A percentile compares a stretch with the other conserved stretches of the same genome.
These are phyloP conservation scores for Fusarium robinianum DNA, from an alignment of 2,329 filamentous ascomycete species.

Conservation along the genomic window DNA sequence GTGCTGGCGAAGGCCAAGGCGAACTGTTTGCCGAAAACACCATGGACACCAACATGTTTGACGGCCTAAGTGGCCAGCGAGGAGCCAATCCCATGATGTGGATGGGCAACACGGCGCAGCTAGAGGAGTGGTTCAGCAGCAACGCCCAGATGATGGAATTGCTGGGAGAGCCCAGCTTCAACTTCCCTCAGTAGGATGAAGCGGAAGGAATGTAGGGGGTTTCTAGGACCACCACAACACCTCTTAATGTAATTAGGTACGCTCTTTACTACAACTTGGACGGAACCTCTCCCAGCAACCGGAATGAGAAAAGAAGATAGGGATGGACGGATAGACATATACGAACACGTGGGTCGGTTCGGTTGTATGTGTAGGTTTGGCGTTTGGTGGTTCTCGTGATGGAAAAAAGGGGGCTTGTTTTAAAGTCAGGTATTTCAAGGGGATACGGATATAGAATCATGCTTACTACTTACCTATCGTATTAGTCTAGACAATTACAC, in stretches of 20 bases:
- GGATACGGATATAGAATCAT: too few relatives aligned
- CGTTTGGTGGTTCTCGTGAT: constrained; percentile 13
- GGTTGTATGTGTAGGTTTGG: too few relatives aligned
- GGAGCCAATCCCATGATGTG: constrained; percentile 38
- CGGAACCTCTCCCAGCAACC: too few relatives aligned
- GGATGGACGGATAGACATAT: not conserved
- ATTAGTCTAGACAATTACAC: too few relatives aligned
- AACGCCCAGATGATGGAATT: constrained; percentile 46
- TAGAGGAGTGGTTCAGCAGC: constrained; percentile 47
- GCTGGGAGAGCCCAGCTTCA: constrained; percentile 39
- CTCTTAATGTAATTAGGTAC: too few relatives aligned
- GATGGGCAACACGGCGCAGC: constrained; percentile 44
- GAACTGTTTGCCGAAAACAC: constrained; percentile 18
- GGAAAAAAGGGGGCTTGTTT: not conserved
- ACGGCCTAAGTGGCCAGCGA: constrained; percentile 23
- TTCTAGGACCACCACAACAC: not conserved
- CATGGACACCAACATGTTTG: constrained; percentile 14
- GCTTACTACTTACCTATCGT: too few relatives aligned
- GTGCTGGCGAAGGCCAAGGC: constrained; percentile 7
- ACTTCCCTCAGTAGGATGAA: constrained; percentile 25
- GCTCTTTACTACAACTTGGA: too few relatives aligned
- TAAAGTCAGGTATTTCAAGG: not conserved
- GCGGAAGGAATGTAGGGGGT: not conserved
- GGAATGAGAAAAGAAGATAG: too few relatives aligned
- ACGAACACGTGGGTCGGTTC: constrained; percentile 1